These are phyloP conservation scores for Hypoxylon sp. DNA, from an alignment of 2,329 filamentous ascomycete species.

Conservation along the genomic window DNA sequence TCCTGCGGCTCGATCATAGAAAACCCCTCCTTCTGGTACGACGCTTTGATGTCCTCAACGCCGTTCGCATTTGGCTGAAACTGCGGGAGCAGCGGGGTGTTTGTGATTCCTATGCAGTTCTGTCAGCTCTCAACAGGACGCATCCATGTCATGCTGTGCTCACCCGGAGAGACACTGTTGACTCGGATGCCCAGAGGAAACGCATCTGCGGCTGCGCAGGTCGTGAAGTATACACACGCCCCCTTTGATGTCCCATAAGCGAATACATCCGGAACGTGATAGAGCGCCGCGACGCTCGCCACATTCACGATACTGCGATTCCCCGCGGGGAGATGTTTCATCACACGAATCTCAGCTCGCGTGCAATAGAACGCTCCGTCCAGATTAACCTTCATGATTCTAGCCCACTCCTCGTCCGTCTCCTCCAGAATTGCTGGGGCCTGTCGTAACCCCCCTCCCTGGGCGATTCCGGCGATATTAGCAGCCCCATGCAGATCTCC, in stretches of 20 bases:
- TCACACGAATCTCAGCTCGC: neutral
- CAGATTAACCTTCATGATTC: neutral
- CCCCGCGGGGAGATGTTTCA: neutral
- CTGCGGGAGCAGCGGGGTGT: neutral
- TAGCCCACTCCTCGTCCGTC: neutral
- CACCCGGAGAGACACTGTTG: neutral
- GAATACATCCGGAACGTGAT: neutral
- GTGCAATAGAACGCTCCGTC: constrained; percentile 1
- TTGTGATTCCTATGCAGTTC: constrained; percentile 3
- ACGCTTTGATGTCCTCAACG: constrained; percentile 9
- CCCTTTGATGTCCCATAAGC: neutral
- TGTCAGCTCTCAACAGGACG: neutral
- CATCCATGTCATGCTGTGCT: neutral
- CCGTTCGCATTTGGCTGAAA: neutral
- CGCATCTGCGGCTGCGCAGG: neutral
- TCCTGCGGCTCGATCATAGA: constrained; percentile 7
- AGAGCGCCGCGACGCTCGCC: neutral
- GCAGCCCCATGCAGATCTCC: neutral
- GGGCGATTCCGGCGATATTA: neutral
- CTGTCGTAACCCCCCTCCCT: neutral
- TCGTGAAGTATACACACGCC: neutral
- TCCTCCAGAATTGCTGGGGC: neutral
- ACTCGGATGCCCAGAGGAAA: neutral
- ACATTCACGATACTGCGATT: constrained; percentile 3
- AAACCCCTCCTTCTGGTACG: constrained; percentile 4